Evolutionary conservation across 2,329 filamentous ascomycete genomes (phyloP).

Genomic region (Berkeleyomyces basicola): DNA sequence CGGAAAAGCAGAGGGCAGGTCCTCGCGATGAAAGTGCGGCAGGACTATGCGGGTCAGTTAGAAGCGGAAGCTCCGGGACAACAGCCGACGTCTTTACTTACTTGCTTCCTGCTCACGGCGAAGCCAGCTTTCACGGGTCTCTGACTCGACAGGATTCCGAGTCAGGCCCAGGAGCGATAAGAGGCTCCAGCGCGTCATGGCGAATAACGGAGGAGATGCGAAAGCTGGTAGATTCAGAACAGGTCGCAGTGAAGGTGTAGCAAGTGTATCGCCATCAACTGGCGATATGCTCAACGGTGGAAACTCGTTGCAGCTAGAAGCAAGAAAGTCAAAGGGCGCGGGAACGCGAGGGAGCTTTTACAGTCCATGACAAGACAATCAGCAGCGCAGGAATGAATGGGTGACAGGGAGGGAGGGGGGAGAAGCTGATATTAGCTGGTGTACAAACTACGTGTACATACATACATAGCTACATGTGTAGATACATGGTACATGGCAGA

Average conservation of each 20-base stretch:
- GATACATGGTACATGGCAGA: too few relatives aligned
- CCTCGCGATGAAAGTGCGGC: slow-evolving; percentile 37
- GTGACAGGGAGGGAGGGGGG: not conserved
- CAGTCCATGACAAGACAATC: not conserved
- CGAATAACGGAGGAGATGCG: too few relatives aligned
- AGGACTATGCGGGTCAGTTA: slow-evolving; percentile 35
- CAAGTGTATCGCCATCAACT: too few relatives aligned
- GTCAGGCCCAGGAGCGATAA: slow-evolving; percentile 10
- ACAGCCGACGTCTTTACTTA: not conserved
- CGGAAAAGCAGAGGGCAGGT: slow-evolving; percentile 50
- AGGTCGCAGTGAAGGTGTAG: not conserved
- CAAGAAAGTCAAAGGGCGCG: not conserved
- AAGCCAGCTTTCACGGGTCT: slow-evolving; percentile 3
- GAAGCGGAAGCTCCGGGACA: too few relatives aligned
- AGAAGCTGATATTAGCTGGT: not conserved
- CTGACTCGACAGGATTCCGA: not conserved
- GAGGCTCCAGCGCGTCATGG: slow-evolving; percentile 9
- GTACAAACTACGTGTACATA: not conserved
- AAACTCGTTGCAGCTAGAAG: not conserved
- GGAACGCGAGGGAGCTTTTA: not conserved
- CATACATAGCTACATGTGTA: too few relatives aligned
- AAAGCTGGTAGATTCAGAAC: not conserved
- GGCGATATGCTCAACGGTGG: too few relatives aligned
- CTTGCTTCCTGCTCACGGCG: slow-evolving; percentile 3
- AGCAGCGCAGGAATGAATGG: not conserved